Conservation (phyloP, 2,329 filamentous ascomycete species). For the Geosmithia morbida region DNA sequence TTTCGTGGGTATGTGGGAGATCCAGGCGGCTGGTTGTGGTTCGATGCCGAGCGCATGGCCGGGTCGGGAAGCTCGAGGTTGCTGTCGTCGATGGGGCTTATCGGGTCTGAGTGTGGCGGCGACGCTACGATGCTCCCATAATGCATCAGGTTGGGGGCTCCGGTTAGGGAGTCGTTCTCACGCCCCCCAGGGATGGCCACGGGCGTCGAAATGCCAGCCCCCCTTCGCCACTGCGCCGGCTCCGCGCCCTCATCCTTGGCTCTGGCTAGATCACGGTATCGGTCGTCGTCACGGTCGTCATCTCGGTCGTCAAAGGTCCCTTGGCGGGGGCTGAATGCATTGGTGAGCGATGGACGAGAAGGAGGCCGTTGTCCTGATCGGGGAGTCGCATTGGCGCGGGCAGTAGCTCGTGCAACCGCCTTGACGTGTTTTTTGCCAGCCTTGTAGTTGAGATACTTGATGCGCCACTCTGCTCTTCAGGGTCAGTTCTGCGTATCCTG, state of each 20-base stretch:
- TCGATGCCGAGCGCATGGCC: constrained; percentile 25
- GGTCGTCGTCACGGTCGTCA: constrained; percentile 1
- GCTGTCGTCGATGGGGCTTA: constrained; percentile 10
- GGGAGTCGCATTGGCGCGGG: constrained; percentile 42
- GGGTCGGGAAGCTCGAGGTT: constrained; percentile 38
- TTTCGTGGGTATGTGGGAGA: neutral
- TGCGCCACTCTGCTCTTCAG: constrained; percentile 57
- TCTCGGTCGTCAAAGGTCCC: neutral
- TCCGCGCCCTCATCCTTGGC: neutral
- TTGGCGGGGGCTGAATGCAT: neutral
- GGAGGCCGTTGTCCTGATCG: constrained; percentile 9
- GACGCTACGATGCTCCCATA: constrained; percentile 40
- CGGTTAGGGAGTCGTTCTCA: constrained; percentile 27
- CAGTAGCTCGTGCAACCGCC: constrained; percentile 58
- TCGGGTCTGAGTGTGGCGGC: constrained; percentile 15
- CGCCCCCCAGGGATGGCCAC: constrained; percentile 3
- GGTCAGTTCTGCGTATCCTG: neutral
- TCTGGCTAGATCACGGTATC: neutral
- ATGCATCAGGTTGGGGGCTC: constrained; percentile 21
- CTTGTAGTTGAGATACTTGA: constrained; percentile 93
- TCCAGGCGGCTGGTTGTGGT: constrained; percentile 5
- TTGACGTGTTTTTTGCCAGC: constrained; percentile 91
- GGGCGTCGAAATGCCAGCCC: constrained; percentile 1
- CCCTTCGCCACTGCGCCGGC: neutral
- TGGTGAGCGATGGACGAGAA: constrained; percentile 4